phyloP scores from a whole-genome alignment of 2,329 filamentous ascomycete species.

The Akanthomyces muscarius region DNA sequence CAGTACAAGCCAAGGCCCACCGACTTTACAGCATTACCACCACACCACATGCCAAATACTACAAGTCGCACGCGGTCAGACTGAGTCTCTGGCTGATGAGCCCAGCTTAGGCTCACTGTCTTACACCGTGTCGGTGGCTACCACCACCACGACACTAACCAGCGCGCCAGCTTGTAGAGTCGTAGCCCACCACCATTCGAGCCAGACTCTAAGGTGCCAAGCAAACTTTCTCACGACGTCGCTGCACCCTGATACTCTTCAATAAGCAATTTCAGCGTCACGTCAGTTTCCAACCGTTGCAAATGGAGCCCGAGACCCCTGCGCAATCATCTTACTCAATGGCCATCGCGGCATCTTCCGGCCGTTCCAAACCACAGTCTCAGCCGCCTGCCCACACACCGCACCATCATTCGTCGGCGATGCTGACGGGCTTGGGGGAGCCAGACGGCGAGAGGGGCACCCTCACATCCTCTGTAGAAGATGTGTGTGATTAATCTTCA shows the following conservation, averaged over 20 bases:
- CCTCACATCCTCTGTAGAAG: background rate
- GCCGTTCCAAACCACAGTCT: background rate
- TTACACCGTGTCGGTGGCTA: background rate
- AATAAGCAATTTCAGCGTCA: background rate
- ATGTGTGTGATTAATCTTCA: slow-evolving; percentile 1
- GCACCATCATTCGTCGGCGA: background rate
- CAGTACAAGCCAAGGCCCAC: background rate
- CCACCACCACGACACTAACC: background rate
- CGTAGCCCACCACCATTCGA: background rate
- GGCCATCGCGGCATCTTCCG: background rate
- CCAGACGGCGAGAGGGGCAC: background rate
- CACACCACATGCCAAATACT: background rate
- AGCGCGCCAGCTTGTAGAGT: background rate
- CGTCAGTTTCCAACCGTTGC: background rate
- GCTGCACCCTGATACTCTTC: slow-evolving; percentile 26
- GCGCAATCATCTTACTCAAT: slow-evolving; percentile 3
- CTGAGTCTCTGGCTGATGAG: background rate
- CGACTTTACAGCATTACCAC: background rate
- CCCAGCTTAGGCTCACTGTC: background rate
- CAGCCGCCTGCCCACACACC: background rate
- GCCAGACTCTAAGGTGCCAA: background rate
- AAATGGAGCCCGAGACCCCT: slow-evolving; percentile 5
- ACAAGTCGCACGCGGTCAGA: background rate
- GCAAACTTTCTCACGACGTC: background rate
- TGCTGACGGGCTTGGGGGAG: slow-evolving; percentile 3